Conservation (phyloP, 176 grass and related monocot species). For the Oryza brachyantha region DNA sequence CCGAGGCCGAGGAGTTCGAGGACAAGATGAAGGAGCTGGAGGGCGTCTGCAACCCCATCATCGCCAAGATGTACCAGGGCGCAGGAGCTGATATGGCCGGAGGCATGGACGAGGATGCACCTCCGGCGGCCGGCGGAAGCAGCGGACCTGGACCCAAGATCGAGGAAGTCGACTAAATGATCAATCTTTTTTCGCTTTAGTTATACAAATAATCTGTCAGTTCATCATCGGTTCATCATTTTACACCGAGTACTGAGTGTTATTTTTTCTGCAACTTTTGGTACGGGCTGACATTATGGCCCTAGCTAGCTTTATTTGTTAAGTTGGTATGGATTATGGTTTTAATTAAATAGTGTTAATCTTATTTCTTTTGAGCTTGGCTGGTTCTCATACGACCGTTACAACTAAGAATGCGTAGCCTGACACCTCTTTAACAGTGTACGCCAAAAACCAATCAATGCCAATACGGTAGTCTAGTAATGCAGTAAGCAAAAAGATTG, state of each 20-base stretch:
- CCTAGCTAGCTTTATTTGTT: background rate
- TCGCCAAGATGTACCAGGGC: constrained; percentile 95
- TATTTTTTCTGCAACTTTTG: background rate
- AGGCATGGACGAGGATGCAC: constrained; percentile 72
- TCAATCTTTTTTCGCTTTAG: background rate
- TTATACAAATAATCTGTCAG: constrained; percentile 27
- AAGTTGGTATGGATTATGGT: background rate
- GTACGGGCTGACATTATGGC: background rate
- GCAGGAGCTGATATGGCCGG: constrained; percentile 55
- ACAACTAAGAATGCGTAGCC: no score
- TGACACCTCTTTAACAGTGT: no score
- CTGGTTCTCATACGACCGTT: no score
- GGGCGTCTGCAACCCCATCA: constrained; percentile 82
- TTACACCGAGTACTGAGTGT: background rate
- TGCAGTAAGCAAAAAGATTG: no score
- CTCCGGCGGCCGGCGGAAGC: constrained; percentile 42
- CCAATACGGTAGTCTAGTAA: no score
- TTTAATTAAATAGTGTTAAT: background rate
- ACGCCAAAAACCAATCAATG: no score
- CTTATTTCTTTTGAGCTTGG: no score
- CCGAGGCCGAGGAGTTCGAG: constrained; percentile 77
- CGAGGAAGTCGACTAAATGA: constrained; percentile 80
- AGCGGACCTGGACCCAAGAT: constrained; percentile 83
- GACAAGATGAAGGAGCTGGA: constrained; percentile 97
- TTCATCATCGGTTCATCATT: no score